Evolutionary conservation across 768 basidiomycete genomes (phyloP).

Genomic region (Chalciporus pseudorubinellus): DNA sequence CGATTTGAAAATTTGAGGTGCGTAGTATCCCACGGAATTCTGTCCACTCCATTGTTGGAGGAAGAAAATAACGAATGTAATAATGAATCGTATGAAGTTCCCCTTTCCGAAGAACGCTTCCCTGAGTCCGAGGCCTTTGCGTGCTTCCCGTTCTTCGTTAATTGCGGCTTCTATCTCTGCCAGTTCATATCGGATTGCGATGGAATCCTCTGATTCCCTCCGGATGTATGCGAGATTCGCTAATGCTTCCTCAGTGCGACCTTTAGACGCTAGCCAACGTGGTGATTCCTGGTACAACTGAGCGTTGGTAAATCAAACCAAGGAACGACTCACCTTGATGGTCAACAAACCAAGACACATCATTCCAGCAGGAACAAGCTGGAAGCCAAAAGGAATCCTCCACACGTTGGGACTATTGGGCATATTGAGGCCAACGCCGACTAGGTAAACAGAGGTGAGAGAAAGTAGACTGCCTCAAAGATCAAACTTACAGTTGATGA

Average conservation of each 20-base stretch:
- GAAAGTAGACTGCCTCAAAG: background rate
- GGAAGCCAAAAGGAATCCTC: conserved; percentile 73
- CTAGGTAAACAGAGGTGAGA: conserved; percentile 32
- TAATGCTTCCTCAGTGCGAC: conserved; percentile 50
- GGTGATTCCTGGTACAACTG: conserved; percentile 58
- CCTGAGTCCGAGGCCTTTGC: conserved; percentile 59
- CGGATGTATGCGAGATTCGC: conserved; percentile 66
- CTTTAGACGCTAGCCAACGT: conserved; percentile 70
- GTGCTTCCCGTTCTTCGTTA: conserved; percentile 64
- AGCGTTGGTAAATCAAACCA: conserved; percentile 2
- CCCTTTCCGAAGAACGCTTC: conserved; percentile 82
- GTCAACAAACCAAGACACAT: conserved; percentile 67
- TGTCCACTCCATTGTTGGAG: conserved; percentile 85
- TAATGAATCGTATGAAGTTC: conserved; percentile 79
- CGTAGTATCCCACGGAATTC: conserved; percentile 77
- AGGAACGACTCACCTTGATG: conserved; percentile 42
- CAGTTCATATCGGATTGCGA: conserved; percentile 55
- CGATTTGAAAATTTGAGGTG: conserved; percentile 69
- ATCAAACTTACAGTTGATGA: conserved; percentile 62
- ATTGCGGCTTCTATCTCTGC: conserved; percentile 84
- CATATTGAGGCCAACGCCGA: conserved; percentile 58
- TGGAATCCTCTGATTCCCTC: conserved; percentile 39
- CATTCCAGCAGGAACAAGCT: conserved; percentile 72
- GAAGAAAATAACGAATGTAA: conserved; percentile 77
- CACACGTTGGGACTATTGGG: conserved; percentile 49